Base-by-base conservation (phyloP, 768 basidiomycete genomes). In the Nidularia sp. region DNA sequence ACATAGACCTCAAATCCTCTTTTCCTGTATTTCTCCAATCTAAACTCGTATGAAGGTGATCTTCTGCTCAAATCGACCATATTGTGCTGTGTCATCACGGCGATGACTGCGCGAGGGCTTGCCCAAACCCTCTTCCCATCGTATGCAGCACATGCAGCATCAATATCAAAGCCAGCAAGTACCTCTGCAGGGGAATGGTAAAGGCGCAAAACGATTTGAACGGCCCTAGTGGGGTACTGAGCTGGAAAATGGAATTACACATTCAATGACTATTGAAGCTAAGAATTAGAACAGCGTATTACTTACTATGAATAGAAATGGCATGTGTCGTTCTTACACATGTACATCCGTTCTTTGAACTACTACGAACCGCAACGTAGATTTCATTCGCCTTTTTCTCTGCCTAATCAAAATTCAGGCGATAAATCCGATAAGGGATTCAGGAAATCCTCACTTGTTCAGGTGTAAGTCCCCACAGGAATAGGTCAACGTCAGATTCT, bases 61-160 rank as follows among this genome's bases (percentile, higher is more conserved):
- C 83, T 73, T n/a, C 83, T 69, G 4, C 80, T 79, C 68, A 82
- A 74, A 58, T 84, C 83, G 48, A 83, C 75, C 0, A 78, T 81
- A 61, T 84, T 84, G 66, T 75, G 74, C 60, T 86, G 83, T n/a
- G 80, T 79, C 77, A 86, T 85, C 76, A 79, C 76, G 31, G 83
- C 78, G 8, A 80, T 66, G 48, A 85, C 72, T 9, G 80, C 76
- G 6, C 84, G 74, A 3, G 84, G 84, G 55, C 78, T 83, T 4
- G 79, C 82, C 71, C 75, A 80, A 9, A 85, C 77, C n/a, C 74
- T 78, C 47, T 42, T 48, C 64, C 67, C 62, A 51, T 68, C 67
- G 52, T 66, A 85, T 1, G 78, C 76, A 49, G 78, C 81, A 66
- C 81, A 84, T 4, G 83, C 80, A 0, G 79, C 80, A 54, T 86